phyloP scores from a whole-genome alignment of 2,329 filamentous ascomycete genomes.

The Verticillium nonalfalfae region DNA sequence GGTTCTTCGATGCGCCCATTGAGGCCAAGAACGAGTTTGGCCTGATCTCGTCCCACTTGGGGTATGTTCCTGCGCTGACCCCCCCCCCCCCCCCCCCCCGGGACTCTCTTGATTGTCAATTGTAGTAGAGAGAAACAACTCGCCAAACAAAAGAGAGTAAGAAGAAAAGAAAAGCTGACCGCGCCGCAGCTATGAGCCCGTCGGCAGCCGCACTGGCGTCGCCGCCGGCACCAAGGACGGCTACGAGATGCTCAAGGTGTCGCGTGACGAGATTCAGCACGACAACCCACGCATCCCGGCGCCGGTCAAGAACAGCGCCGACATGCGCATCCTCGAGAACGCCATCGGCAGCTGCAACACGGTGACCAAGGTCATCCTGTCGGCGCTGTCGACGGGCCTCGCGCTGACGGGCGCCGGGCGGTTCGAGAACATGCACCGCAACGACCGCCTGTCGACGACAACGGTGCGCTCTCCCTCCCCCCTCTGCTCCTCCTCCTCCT shows the following conservation, averaged over 20 bases:
- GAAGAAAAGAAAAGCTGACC: no score
- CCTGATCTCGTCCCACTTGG: constrained; percentile 45
- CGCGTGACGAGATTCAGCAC: constrained; percentile 42
- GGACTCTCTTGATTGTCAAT: not conserved
- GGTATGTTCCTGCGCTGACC: no score
- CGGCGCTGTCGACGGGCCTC: constrained; percentile 41
- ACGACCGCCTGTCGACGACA: constrained; percentile 39
- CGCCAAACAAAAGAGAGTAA: no score
- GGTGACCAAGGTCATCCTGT: constrained; percentile 42
- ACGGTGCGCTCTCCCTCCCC: constrained; percentile 18
- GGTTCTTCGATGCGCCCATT: constrained; percentile 45
- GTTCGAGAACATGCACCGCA: constrained; percentile 45
- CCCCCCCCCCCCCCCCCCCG: not conserved
- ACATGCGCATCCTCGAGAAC: constrained; percentile 41
- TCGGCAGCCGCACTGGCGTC: constrained; percentile 41
- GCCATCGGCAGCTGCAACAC: constrained; percentile 43
- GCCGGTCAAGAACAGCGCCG: constrained; percentile 40
- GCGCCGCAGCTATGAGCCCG: constrained; percentile 35
- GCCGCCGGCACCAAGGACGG: constrained; percentile 41
- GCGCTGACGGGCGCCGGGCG: constrained; percentile 35
- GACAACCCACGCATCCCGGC: constrained; percentile 37
- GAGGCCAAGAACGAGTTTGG: constrained; percentile 52
- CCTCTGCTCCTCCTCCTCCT: no score
- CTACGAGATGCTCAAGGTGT: constrained; percentile 48
- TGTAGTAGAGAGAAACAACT: no score